phyloP scores from a whole-genome alignment of 306 rosid genomes.

The Spatholobus suberectus region DNA sequence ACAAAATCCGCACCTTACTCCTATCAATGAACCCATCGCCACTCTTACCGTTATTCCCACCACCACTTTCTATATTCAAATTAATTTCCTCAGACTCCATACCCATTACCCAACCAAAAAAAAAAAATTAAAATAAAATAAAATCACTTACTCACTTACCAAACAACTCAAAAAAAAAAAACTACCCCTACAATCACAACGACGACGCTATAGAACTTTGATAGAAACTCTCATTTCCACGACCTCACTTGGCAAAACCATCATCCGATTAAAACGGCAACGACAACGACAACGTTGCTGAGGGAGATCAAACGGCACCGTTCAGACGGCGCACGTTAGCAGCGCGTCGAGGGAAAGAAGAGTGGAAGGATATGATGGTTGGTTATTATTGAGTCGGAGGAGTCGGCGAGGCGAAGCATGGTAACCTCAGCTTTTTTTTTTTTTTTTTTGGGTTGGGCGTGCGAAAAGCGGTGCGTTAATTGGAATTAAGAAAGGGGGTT shows the following conservation, averaged over 20 bases:
- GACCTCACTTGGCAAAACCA: constrained; percentile 42
- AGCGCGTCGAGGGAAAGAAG: not conserved
- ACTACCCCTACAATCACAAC: not conserved
- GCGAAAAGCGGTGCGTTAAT: not conserved
- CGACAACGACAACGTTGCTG: not conserved
- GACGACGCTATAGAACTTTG: constrained; percentile 43
- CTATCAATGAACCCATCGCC: constrained; percentile 89
- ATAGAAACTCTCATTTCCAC: constrained; percentile 9
- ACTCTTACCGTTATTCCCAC: constrained; percentile 44
- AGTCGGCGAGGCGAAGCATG: not conserved
- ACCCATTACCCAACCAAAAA: not conserved
- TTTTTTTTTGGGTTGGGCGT: not conserved
- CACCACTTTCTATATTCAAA: constrained; percentile 62
- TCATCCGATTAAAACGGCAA: too few species aligned
- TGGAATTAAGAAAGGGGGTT: not conserved
- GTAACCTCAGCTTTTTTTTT: not conserved
- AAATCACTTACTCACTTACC: constrained; percentile 8
- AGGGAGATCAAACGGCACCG: constrained; percentile 6
- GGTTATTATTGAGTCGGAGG: not conserved
- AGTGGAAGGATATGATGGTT: not conserved
- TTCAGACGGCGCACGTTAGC: constrained; percentile 57
- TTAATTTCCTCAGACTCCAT: constrained; percentile 68
- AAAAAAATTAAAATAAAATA: not conserved
- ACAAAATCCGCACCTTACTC: constrained; percentile 92
- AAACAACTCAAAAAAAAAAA: too few species aligned